Base-by-base conservation (phyloP, 2,329 filamentous ascomycete species). In the Volutella citrinella region DNA sequence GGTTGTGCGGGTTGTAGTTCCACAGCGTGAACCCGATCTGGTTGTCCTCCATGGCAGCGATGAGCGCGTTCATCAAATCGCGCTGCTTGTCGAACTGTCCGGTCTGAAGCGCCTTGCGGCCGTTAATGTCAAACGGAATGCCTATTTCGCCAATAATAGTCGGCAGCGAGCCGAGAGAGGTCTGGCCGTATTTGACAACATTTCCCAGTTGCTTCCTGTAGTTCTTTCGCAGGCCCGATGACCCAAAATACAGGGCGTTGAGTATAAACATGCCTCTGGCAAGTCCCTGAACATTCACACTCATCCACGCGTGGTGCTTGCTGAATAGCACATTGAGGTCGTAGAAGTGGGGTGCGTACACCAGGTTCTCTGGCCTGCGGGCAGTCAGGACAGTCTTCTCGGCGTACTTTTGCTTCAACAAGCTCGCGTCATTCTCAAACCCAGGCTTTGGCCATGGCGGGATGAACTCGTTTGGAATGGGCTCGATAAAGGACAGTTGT, bases 291-390 rank as follows among this genome's bases (percentile, higher is more conserved):
- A 67, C 64, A 12, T 65, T 61, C 29, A 63, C 60, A 27, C 57
- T 61, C 58, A 63, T 61, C 42, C 53, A 55, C 0, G 48, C 49
- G 31, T 63, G 60, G 13, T 46, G 41, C 30, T 63, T 63, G 42
- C 52, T 58, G 37, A 63, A 67, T 2, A 67, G 38, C 1, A 65
- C 64, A 21, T 66, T 64, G 13, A 67, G 55, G 24, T 67, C 64
- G 37, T 67, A 67, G 38, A 66, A 67, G 38, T 67, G 64, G 6
- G 64, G 64, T 1, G 64, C 61, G 29, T 64, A 67, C 10, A 65
- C 61, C n/a, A 67, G 41, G 40, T 59, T 61, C 10, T 23, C 28
- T 3, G 54, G 62, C 10, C 52, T 55, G 10, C 42, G 40, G 7
- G 48, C 41, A 4, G 48, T 39, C 6, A 62, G 53, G 20, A 54